Percentiles rank a stretch among this genome's conserved stretches.
These are phyloP conservation scores for Agaricus sinodeliciosus DNA, from an alignment of 768 basidiomycete genomes.

Conservation along the genomic window DNA sequence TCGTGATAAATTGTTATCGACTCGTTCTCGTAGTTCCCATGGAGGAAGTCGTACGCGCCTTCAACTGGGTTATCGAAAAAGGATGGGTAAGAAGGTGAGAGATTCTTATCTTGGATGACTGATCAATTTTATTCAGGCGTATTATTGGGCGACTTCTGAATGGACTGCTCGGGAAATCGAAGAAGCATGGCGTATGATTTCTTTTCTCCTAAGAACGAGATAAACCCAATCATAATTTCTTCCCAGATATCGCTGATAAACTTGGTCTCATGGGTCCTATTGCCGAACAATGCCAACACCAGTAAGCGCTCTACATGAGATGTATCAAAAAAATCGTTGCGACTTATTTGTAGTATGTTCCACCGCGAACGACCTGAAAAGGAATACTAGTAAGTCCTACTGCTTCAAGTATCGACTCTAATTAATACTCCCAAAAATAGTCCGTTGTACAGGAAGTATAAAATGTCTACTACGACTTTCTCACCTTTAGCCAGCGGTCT, in stretches of 20 bases:
- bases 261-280: slow-evolving; percentile 64
- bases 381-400: slow-evolving; percentile 52
- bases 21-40: slow-evolving; percentile 36
- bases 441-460: slow-evolving; percentile 61
- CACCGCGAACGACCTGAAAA: slow-evolving; percentile 76
- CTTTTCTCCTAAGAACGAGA: not conserved
- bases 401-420: not conserved
- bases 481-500: slow-evolving; percentile 69
- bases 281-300: slow-evolving; percentile 72
- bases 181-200: slow-evolving; percentile 50
- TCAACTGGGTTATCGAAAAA: slow-evolving; percentile 70
- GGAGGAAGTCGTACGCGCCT: slow-evolving; percentile 78
- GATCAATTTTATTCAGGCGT: slow-evolving; percentile 30
- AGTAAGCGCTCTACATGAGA: slow-evolving; percentile 14
- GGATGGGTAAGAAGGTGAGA: slow-evolving; percentile 44
- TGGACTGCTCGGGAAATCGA: slow-evolving; percentile 69
- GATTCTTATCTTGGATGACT: not conserved
- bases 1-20: not conserved
- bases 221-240: too few species aligned
- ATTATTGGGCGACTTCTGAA: slow-evolving; percentile 74
- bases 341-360: slow-evolving; percentile 48
- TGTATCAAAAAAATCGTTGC: too few species aligned
- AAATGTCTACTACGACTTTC: slow-evolving; percentile 64
- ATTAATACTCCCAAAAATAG: slow-evolving; percentile 21
- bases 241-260: slow-evolving; percentile 56